These are phyloP conservation scores for Leavenworthia alabamica DNA, from an alignment of 345 rosid species.

Conservation along the genomic window DNA sequence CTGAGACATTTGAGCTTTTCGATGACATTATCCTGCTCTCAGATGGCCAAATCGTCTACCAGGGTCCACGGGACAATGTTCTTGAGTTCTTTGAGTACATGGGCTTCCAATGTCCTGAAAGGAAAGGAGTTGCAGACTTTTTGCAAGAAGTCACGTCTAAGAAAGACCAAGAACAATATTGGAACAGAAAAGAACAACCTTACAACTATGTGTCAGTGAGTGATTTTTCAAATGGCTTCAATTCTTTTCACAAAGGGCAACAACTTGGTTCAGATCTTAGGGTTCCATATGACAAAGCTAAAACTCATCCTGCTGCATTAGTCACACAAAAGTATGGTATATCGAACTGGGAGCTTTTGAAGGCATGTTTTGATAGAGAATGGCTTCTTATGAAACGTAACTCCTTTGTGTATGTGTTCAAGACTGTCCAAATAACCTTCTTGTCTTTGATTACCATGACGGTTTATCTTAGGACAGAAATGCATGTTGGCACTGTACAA, in stretches of 20 bases:
- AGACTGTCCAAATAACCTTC: conserved; percentile 48
- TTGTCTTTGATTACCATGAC: conserved; percentile 48
- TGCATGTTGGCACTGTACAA: conserved; percentile 36
- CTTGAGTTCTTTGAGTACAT: conserved; percentile 60
- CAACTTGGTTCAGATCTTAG: conserved; percentile 40
- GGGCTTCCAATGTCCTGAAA: conserved; percentile 73
- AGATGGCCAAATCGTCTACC: conserved; percentile 64
- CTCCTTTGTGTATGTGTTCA: conserved; percentile 50
- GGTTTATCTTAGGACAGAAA: conserved; percentile 52
- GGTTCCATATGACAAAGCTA: conserved; percentile 49
- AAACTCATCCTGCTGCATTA: conserved; percentile 57
- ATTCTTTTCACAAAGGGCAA: conserved; percentile 48
- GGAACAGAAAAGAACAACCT: conserved; percentile 48
- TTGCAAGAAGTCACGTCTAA: conserved; percentile 70
- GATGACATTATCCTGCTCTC: conserved; percentile 68
- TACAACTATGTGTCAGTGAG: conserved; percentile 42
- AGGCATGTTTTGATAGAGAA: conserved; percentile 63
- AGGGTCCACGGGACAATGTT: conserved; percentile 57
- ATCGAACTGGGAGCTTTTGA: conserved; percentile 58
- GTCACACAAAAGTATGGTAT: conserved; percentile 64
- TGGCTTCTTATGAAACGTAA: conserved; percentile 68
- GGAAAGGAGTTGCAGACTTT: conserved; percentile 77
- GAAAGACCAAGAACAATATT: conserved; percentile 77
- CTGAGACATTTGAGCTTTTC: conserved; percentile 70
- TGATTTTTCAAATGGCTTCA: conserved; percentile 44